These are phyloP conservation scores for Caulochytrium protostelioides DNA, from an alignment of 371 early-diverging fungal species.

Conservation along the genomic window DNA sequence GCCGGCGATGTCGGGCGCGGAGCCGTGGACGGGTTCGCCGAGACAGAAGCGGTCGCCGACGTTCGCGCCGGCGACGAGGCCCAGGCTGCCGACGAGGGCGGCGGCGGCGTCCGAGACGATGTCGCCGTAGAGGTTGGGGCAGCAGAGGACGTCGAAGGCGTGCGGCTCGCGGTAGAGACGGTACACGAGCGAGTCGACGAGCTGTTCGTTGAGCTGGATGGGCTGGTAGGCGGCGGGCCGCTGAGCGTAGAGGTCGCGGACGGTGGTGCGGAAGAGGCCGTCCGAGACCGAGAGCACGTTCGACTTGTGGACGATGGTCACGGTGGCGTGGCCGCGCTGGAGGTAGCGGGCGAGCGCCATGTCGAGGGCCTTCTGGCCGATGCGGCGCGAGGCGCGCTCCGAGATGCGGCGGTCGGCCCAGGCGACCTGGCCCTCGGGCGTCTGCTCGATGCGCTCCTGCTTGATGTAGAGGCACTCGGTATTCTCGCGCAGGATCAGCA, in stretches of 20 bases:
- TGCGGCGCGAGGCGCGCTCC: conserved; percentile 61
- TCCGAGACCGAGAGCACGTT: conserved; percentile 80
- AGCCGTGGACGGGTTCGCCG: conserved; percentile 88
- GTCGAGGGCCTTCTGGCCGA: conserved; percentile 64
- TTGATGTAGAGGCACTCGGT: conserved; percentile 90
- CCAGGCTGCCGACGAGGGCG: conserved; percentile 78
- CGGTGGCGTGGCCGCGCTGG: conserved; percentile 54
- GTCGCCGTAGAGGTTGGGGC: conserved; percentile 89
- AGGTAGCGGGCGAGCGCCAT: too few species aligned
- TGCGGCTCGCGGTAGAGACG: conserved; percentile 90
- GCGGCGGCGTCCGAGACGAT: conserved; percentile 85
- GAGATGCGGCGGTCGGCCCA: conserved; percentile 73
- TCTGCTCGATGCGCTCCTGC: conserved; percentile 44
- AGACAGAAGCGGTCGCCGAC: conserved; percentile 78
- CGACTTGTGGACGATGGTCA: conserved; percentile 89
- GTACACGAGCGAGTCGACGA: conserved; percentile 91
- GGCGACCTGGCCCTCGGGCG: conserved; percentile 36
- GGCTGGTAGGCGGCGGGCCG: conserved; percentile 20
- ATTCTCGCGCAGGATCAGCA: conserved; percentile 89
- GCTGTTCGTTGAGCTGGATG: conserved; percentile 61
- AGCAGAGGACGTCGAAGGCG: conserved; percentile 78
- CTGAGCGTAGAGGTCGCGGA: conserved; percentile 44
- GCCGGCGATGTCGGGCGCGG: conserved; percentile 89
- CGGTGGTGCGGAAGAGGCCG: conserved; percentile 80
- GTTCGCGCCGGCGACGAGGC: conserved; percentile 82